phyloP scores from a whole-genome alignment of 495 filamentous ascomycete genomes.

The Penicillium paradoxum region DNA sequence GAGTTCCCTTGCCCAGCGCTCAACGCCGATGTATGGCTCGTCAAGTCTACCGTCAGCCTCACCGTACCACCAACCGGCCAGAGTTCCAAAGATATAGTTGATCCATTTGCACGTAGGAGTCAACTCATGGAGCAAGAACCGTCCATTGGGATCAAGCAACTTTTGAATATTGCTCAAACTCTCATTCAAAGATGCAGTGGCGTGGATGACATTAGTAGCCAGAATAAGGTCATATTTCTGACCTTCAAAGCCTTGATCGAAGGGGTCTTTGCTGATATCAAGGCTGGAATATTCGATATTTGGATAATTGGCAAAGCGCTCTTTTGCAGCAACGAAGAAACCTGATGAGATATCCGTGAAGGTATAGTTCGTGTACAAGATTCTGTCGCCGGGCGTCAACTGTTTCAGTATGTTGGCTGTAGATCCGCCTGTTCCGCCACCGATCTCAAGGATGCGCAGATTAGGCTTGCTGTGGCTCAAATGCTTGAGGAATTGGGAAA shows the following conservation, averaged over 20 bases:
- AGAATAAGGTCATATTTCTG: conserved; percentile 49
- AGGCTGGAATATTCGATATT: conserved; percentile 42
- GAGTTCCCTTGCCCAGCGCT: conserved; percentile 27
- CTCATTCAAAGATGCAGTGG: conserved; percentile 33
- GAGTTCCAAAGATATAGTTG: conserved; percentile 16
- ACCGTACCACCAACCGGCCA: conserved; percentile 28
- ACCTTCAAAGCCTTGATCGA: conserved; percentile 43
- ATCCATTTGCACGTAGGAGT: not conserved
- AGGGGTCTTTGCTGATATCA: conserved; percentile 46
- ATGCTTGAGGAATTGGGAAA: conserved; percentile 13
- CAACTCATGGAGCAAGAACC: conserved; percentile 26
- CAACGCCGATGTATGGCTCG: conserved; percentile 22
- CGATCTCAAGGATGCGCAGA: conserved; percentile 44
- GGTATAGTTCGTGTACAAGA: conserved; percentile 21
- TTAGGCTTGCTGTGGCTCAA: conserved; percentile 37
- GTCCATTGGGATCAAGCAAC: conserved; percentile 22
- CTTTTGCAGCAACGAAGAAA: conserved; percentile 46
- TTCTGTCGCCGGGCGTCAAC: conserved; percentile 1
- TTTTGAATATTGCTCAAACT: conserved; percentile 38
- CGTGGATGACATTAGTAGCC: conserved; percentile 50
- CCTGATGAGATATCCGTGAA: conserved; percentile 43
- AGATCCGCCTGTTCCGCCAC: conserved; percentile 39
- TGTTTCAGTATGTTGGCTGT: conserved; percentile 30
- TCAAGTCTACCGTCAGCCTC: conserved; percentile 21
- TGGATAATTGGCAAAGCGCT: conserved; percentile 32